These are phyloP conservation scores for Ogataea trehalophila DNA, from an alignment of 805 yeast species.

Conservation along the genomic window DNA sequence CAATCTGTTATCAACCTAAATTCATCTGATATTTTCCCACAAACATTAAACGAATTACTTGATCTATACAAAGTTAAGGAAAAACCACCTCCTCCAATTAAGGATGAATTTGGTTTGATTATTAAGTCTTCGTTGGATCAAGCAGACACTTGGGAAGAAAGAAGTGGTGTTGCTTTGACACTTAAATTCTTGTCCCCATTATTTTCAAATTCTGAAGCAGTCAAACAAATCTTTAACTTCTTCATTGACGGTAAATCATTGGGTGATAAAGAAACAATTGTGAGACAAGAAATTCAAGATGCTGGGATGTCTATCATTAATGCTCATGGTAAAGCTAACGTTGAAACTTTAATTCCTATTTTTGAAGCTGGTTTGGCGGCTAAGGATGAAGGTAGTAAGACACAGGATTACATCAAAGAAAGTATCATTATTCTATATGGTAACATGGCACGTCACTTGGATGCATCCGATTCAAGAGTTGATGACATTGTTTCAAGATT, in stretches of 20 bases:
- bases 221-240: conserved; percentile 56
- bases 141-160: conserved; percentile 76
- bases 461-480: conserved; percentile 60
- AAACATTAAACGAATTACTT: conserved; percentile 42
- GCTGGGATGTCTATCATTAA: conserved; percentile 80
- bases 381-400: conserved; percentile 40
- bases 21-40: conserved; percentile 21
- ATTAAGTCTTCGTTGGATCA: conserved; percentile 55
- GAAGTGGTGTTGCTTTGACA: conserved; percentile 77
- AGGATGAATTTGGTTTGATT: conserved; percentile 77
- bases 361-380: conserved; percentile 65
- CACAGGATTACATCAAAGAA: conserved; percentile 65
- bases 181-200: conserved; percentile 51
- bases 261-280: conserved; percentile 68
- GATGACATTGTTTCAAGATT: conserved; percentile 62
- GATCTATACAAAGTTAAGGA: conserved; percentile 55
- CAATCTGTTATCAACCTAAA: conserved; percentile 41
- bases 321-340: conserved; percentile 55
- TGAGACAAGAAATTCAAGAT: conserved; percentile 77
- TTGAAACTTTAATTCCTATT: conserved; percentile 76
- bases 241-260: conserved; percentile 55
- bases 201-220: conserved; percentile 36
- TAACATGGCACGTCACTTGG: conserved; percentile 80
- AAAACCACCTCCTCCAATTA: conserved; percentile 69
- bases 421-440: conserved; percentile 86